These are phyloP conservation scores for Mycena rosella DNA, from an alignment of 768 basidiomycete species.

Conservation along the genomic window DNA sequence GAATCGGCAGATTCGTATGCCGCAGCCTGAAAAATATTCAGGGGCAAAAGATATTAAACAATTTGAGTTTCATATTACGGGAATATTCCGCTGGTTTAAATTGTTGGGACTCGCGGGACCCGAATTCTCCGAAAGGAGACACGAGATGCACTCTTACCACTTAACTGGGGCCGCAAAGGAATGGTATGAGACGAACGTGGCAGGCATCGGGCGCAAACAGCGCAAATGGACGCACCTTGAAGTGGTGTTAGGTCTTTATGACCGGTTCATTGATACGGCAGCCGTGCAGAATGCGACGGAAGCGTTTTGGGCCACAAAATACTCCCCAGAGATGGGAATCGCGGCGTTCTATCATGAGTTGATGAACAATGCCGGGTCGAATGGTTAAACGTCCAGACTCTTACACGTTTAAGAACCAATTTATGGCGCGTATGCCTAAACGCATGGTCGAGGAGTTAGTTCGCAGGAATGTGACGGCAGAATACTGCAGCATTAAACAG, in stretches of 20 bases:
- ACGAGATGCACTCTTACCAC: background rate
- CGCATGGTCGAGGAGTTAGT: background rate
- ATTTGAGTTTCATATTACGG: conserved; percentile 1
- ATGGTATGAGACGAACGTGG: conserved; percentile 4
- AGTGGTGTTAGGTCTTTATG: background rate
- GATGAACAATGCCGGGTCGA: background rate
- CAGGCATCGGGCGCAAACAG: background rate
- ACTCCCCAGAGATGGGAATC: background rate
- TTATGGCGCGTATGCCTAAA: background rate
- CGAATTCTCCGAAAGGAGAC: background rate
- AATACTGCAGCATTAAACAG: too few relatives aligned
- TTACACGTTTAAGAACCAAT: conserved; percentile 6
- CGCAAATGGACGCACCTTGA: conserved; percentile 10
- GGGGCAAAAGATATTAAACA: background rate
- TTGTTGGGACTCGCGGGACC: background rate
- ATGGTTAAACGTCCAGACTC: conserved; percentile 6
- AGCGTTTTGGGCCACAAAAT: background rate
- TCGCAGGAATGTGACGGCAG: too few relatives aligned
- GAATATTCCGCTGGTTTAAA: background rate
- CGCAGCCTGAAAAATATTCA: background rate
- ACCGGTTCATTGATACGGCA: conserved; percentile 9
- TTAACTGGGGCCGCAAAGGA: background rate
- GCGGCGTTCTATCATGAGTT: background rate
- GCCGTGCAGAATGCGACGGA: conserved; percentile 4
- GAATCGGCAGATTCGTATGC: conserved; percentile 58